Percentiles rank a stretch among this genome's conserved stretches.
These are phyloP conservation scores for Boletus bicolor DNA, from an alignment of 768 basidiomycete species.

Conservation along the genomic window DNA sequence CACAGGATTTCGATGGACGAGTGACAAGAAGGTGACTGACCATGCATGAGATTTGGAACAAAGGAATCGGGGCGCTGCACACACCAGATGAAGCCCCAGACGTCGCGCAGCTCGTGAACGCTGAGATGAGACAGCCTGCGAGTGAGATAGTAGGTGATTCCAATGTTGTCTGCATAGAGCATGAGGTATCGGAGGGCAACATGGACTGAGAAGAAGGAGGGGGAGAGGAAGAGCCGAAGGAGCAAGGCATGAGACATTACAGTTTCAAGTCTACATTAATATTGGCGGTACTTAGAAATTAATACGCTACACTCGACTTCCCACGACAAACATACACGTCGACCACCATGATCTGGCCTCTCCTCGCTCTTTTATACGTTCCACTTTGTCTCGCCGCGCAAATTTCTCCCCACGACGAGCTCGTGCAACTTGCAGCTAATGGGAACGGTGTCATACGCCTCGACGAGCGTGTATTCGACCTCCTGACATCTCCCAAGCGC, in stretches of 20 bases:
- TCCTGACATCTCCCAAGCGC: constrained; percentile 70
- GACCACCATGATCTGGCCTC: constrained; percentile 11
- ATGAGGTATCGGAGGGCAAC: constrained; percentile 87
- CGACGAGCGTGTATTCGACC: constrained; percentile 69
- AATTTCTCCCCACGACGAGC: constrained; percentile 46
- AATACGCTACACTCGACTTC: neutral
- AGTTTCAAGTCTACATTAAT: neutral
- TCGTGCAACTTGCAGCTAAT: constrained; percentile 62
- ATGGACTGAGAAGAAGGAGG: constrained; percentile 90
- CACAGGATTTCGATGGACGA: constrained; percentile 85
- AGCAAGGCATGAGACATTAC: constrained; percentile 76
- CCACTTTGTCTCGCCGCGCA: constrained; percentile 31
- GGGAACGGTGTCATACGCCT: constrained; percentile 82
- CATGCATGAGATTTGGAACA: constrained; percentile 11
- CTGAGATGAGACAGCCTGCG: constrained; percentile 66
- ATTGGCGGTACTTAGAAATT: too few species aligned
- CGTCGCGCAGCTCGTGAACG: constrained; percentile 70
- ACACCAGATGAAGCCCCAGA: constrained; percentile 90
- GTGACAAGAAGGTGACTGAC: constrained; percentile 90
- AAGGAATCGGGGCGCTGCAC: constrained; percentile 6
- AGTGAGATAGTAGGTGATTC: constrained; percentile 88
- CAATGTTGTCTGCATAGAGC: constrained; percentile 81
- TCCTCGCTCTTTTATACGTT: constrained; percentile 34
- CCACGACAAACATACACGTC: constrained; percentile 13
- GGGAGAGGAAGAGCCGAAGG: constrained; percentile 87